Evolutionary conservation across 2,329 filamentous ascomycete species (phyloP), one percentile per base, ranked within the genome.

Genomic region (Colletotrichum spinosum): DNA sequence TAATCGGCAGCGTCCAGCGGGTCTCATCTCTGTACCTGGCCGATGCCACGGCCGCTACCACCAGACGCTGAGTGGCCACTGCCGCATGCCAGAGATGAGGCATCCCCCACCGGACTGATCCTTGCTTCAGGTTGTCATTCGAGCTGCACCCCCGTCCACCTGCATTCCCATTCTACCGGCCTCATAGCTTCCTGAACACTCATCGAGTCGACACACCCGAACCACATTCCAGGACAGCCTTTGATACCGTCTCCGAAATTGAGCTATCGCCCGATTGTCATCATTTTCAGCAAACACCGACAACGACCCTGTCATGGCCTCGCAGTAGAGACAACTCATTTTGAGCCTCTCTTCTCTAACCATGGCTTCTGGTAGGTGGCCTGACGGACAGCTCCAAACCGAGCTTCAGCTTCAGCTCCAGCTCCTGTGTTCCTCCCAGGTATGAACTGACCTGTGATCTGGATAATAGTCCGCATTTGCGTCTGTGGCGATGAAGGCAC

Each of bases 401-500:
- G n/a, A 38, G 35, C 55, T 59, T 52, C 6, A 41, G 11, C 9
- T 12, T 53, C 38, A 12, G 8, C 46, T n/a, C 42, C 25, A 25
- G 25, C 25, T 25, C 25, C 3, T 25, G 25, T 25, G 25, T 25
- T 25, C 25, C 25, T 25, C 25, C 17, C n/a, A 54, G 52, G 52
- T 63, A 41, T 37, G 8, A 41, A 46, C 69, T 67, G 62, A 69
- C 51, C 8, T 10, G 11, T 53, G 38, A 25, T 38, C 34, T 17
- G 44, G 5, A 15, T n/a, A 25, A 38, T 70, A 83, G 95, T 98
- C 67, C 92, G 96, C 70, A 94, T 98, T 74, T 97, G 94, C 78
- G 93, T 98, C 65, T 97, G 94, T 81, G 96, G 96, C 74, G 96
- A 99, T 78, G 95, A 98, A 80, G 92, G 92, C 72, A 94, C 92